Evolutionary conservation across 106 monocot genomes (phyloP), one percentile per base, ranked within the genome.

Genomic region (Dendrobium nobile): DNA sequence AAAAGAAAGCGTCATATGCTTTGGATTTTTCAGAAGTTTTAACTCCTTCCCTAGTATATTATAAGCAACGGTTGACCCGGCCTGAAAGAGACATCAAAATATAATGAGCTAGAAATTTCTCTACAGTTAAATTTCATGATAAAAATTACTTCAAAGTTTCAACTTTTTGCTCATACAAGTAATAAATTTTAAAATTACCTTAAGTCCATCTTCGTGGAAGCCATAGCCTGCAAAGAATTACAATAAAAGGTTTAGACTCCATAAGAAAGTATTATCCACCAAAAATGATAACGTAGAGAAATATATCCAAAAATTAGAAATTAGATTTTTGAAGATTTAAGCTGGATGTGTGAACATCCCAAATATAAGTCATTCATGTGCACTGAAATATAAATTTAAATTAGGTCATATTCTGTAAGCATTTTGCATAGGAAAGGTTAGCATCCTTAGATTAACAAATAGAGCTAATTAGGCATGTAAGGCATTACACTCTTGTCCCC

Each of bases 121-220:
- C 70, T 3, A 37, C 37, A n/a, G 13, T 33, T 70, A 13, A 37
- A 33, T 70, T 70, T 37, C 70, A 70, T 4, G 33, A 70, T 37
- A 70, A 70, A 70, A 70, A n/a, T 37, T 15, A 70, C 31, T 37
- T 22, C 4, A 22, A 22, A 22, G 9, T 70, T 33, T 37, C 33
- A 70, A 70, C 16, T 70, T 33, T 70, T 37, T 9, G 0, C 37
- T 33, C 9, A 9, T 9, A 27, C 67, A 67, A 24, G 16, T 1
- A 37, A 70, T 15, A 13, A 37, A 33, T 33, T 33, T 37, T 33
- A 15, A 79, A 27, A 8, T 40, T 81, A 98, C 98, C 95, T 95
- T 93, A 64, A 99, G 47, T 73, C 98, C 95, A 85, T 99, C 98
- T 84, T 95, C 98, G n/a, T 99, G 98, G 85, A 99, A 95, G 9